A percentile compares a stretch with the other conserved stretches of the same genome.
Evolutionary conservation across 495 filamentous ascomycete species (phyloP).

Genomic region (Annulohypoxylon maeteangense): DNA sequence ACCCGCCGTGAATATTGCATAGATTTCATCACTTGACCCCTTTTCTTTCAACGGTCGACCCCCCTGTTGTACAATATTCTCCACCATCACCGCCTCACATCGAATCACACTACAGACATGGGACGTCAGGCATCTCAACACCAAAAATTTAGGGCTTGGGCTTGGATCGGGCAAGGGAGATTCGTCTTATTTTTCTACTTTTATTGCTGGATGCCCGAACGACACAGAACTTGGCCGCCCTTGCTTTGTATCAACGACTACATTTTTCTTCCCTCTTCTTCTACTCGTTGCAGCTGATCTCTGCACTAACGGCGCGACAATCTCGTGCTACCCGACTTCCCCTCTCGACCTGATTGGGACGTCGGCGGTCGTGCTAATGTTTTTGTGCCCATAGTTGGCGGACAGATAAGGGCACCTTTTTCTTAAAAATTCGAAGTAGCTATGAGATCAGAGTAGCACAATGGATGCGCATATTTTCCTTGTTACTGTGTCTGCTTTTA

Average conservation of each 20-base stretch:
- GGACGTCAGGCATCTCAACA: conserved; percentile 20
- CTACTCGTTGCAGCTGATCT: conserved; percentile 10
- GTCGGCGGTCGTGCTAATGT: neutral
- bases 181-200: conserved; percentile 5
- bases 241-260: conserved; percentile 30
- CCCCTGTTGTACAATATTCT: conserved; percentile 38
- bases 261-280: conserved; percentile 3
- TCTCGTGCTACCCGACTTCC: neutral
- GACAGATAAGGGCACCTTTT: conserved; percentile 1
- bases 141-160: conserved; percentile 27
- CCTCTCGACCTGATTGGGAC: neutral
- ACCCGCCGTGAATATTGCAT: conserved; percentile 38
- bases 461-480: conserved; percentile 22
- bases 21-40: conserved; percentile 18
- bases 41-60: conserved; percentile 20
- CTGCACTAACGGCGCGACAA: neutral
- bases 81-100: conserved; percentile 1
- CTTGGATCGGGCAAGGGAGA: conserved; percentile 32
- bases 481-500: neutral
- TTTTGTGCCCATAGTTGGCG: conserved; percentile 17
- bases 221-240: conserved; percentile 7
- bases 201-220: conserved; percentile 9
- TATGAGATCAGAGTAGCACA: conserved; percentile 29
- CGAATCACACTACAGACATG: conserved; percentile 15
- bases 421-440: conserved; percentile 16